Evolutionary conservation across 1,284 basidiomycete species (phyloP).

Genomic region (Rhodotorula glutinis): DNA sequence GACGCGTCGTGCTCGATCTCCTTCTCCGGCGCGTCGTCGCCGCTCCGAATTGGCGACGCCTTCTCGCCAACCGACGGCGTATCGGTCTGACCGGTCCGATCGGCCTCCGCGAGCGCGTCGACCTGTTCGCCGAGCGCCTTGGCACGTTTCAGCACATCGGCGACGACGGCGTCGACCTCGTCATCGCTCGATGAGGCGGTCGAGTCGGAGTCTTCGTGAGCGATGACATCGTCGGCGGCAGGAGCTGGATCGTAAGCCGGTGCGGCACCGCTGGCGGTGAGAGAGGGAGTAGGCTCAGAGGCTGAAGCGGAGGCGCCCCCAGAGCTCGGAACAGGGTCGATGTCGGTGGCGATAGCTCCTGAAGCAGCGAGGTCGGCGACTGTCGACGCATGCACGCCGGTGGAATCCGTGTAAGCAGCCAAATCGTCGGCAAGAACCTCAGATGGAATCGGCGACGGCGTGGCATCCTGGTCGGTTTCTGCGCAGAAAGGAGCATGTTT

Average conservation of each 20-base stretch:
- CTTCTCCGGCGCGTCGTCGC: too few species aligned
- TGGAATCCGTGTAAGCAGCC: neutral
- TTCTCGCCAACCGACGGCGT: neutral
- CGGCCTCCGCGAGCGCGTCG: neutral
- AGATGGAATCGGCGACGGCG: too few species aligned
- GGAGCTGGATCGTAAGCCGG: neutral
- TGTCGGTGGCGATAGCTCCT: neutral
- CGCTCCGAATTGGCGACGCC: neutral
- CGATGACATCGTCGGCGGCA: neutral
- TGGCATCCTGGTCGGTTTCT: neutral
- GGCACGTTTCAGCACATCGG: conserved; percentile 10
- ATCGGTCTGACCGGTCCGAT: neutral
- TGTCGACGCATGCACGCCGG: neutral
- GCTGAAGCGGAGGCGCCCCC: neutral
- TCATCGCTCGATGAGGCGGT: neutral
- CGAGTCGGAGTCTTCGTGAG: neutral
- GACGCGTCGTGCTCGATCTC: too few species aligned
- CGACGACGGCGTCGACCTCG: neutral
- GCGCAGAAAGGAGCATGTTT: neutral
- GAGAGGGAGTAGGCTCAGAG: neutral
- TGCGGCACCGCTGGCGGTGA: neutral
- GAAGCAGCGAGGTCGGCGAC: neutral
- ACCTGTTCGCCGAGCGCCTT: neutral
- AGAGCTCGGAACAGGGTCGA: too few species aligned
- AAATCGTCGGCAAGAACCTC: neutral